phyloP scores from a whole-genome alignment of 495 filamentous ascomycete species.

The Neurospora sp. region DNA sequence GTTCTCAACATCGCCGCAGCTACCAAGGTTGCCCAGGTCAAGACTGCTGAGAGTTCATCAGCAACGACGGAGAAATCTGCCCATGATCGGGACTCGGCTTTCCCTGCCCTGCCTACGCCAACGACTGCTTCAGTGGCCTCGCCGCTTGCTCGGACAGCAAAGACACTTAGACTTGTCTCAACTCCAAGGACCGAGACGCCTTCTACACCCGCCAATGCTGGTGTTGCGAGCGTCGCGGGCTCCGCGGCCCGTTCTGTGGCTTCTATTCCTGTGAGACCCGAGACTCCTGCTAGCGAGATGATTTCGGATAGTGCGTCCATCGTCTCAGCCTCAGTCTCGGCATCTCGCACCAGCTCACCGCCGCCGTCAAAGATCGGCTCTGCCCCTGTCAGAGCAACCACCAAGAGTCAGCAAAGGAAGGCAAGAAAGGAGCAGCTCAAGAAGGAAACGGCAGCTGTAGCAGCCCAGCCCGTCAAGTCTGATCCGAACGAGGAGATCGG shows the following conservation, averaged over 20 bases:
- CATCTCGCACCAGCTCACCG: conserved; percentile 66
- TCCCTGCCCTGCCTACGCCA: conserved; percentile 43
- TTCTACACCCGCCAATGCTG: conserved; percentile 18
- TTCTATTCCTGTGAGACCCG: conserved; percentile 53
- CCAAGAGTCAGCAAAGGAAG: conserved; percentile 86
- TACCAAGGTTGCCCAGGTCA: conserved; percentile 25
- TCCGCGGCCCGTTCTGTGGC: conserved; percentile 26
- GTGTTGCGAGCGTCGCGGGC: conserved; percentile 7
- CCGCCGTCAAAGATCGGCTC: conserved; percentile 61
- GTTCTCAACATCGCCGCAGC: conserved; percentile 55
- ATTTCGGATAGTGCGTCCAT: conserved; percentile 69
- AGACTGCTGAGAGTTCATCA: conserved; percentile 15
- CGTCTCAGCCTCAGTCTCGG: conserved; percentile 70
- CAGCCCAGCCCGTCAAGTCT: conserved; percentile 42
- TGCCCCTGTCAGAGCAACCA: conserved; percentile 66
- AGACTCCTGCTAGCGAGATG: conserved; percentile 65
- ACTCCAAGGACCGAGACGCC: conserved; percentile 61
- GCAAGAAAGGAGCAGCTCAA: conserved; percentile 66
- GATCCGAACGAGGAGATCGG: conserved; percentile 54
- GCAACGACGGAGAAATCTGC: conserved; percentile 20
- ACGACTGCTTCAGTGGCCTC: conserved; percentile 37
- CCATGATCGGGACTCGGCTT: conserved; percentile 27
- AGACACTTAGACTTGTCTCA: conserved; percentile 59
- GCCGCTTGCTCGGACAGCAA: conserved; percentile 32
- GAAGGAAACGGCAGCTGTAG: conserved; percentile 40